Evolutionary conservation across 1,139 yeast genomes (phyloP).

Genomic region (Nakaseomyces kungkrabaensis): DNA sequence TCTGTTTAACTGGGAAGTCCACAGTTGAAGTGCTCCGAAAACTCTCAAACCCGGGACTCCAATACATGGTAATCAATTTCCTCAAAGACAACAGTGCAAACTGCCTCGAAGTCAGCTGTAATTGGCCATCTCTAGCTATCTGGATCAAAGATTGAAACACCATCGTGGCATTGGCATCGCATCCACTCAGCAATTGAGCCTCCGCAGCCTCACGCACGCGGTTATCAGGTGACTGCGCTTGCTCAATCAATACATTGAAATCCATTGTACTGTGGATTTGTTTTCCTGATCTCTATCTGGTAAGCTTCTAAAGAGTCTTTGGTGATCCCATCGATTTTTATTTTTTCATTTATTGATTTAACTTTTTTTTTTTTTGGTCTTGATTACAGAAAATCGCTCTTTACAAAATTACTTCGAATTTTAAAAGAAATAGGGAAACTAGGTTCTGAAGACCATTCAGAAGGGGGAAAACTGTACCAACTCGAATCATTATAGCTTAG

Average conservation of each 20-base stretch:
- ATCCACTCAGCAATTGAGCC: slow-evolving; percentile 16
- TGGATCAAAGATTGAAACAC: slow-evolving; percentile 23
- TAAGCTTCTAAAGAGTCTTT: no score
- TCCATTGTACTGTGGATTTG: slow-evolving; percentile 3
- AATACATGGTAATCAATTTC: slow-evolving; percentile 57
- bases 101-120: slow-evolving; percentile 37
- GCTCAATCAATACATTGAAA: neutral
- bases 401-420: no score
- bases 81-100: slow-evolving; percentile 62
- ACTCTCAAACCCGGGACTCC: slow-evolving; percentile 82
- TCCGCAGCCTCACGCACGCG: slow-evolving; percentile 29
- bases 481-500: no score
- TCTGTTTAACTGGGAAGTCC: slow-evolving; percentile 35
- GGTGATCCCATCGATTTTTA: no score
- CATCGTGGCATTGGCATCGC: slow-evolving; percentile 28
- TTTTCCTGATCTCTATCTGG: no score
- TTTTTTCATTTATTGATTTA: no score
- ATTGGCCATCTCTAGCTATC: slow-evolving; percentile 17
- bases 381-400: no score
- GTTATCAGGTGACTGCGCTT: slow-evolving; percentile 29
- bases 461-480: no score
- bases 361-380: no score
- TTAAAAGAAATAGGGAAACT: no score
- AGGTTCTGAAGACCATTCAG: no score
- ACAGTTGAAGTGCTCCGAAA: slow-evolving; percentile 57